Conservation (phyloP, 192 early-diverging fungal species). For the Rhizophagus clarus region DNA sequence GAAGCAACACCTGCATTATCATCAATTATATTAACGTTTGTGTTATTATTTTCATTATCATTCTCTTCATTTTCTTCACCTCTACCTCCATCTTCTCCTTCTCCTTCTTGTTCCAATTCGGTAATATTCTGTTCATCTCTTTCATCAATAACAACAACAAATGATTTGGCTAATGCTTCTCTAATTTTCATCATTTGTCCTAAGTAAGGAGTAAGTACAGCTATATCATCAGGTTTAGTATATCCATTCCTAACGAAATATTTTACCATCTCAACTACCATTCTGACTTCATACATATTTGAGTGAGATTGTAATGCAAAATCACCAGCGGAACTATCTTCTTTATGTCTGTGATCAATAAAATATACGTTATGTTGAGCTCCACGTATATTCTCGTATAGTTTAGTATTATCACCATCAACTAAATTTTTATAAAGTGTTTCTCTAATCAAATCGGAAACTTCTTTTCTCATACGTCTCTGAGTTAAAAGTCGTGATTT, state of each 20-base stretch:
- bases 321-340: constrained; percentile 39
- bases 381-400: constrained; percentile 43
- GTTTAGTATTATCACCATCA: constrained; percentile 38
- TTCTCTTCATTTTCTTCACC: background rate
- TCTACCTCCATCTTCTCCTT: background rate
- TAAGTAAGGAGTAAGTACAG: constrained; percentile 57
- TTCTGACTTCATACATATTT: constrained; percentile 52
- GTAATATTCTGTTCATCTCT: constrained; percentile 41
- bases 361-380: constrained; percentile 51
- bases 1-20: background rate
- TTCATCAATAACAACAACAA: constrained; percentile 43
- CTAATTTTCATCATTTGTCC: constrained; percentile 54
- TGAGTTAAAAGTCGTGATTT: constrained; percentile 33
- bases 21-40: too few relatives aligned
- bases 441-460: constrained; percentile 48
- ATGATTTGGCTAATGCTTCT: constrained; percentile 34
- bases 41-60: background rate
- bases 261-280: constrained; percentile 48
- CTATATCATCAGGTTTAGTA: constrained; percentile 46
- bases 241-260: constrained; percentile 59
- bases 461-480: constrained; percentile 56
- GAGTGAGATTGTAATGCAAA: constrained; percentile 49
- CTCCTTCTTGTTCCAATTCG: constrained; percentile 17
- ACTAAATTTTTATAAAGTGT: constrained; percentile 50
- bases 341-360: constrained; percentile 48